Evolutionary conservation across 2,329 filamentous ascomycete species (phyloP), one percentile per base, ranked within the genome.

Genomic region (Fusarium udum): DNA sequence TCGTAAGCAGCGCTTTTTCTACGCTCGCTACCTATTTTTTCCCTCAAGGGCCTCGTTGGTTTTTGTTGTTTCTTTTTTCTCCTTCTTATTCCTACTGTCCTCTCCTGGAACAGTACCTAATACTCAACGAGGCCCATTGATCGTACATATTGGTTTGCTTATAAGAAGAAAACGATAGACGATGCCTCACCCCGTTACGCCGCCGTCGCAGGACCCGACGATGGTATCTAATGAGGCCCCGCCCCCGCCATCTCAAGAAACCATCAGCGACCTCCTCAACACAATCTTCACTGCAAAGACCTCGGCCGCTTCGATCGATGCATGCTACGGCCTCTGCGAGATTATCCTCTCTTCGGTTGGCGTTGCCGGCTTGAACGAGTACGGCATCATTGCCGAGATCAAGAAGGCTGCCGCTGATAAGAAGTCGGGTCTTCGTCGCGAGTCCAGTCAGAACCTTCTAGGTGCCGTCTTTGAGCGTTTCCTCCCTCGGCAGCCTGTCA

Each of bases 401-500:
- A 89, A 87, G 80, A 90, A 97, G 87, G 94, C 93, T 42, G 95
- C 95, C 8, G 85, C 87, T 77, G 95, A 98, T 85, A 99, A 98
- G 91, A 99, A 99, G 88, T 95, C 92, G 83, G 92, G 92, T 22
- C 88, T 92, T 43, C 90, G 90, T 77, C 90, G 95, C 78, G 96
- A 99, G 85, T 94, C 95, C 79, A 93, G 95, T 74, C 97, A 98
- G 90, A 97, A 98, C 82, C 92, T 97, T 46, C 88, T 98, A 31
- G 96, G 97, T 64, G 95, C 97, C 61, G 87, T 99, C 52, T 95
- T 98, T 78, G 96, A 99, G 86, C 91, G 93, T 45, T 93, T 98
- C 79, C 93, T 95, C 51, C 86, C 90, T 52, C 89, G 91, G 75
- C 92, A 96, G 80, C 92, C 90, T 60, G 84, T 94, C 73, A 93